Conservation (phyloP, 2,329 filamentous ascomycete genomes). For the Fusarium sambucinum region DNA sequence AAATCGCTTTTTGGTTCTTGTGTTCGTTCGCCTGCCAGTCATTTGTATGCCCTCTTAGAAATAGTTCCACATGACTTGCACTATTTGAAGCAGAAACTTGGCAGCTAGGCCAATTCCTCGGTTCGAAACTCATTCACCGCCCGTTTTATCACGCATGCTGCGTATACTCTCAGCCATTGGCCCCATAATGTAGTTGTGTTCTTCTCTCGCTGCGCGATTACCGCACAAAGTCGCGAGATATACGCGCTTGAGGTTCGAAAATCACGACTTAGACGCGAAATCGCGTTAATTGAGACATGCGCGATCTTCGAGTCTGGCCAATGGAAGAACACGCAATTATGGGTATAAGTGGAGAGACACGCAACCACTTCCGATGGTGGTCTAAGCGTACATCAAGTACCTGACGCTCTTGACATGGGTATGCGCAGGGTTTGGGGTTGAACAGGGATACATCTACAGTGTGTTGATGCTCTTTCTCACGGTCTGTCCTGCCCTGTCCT, state of each 20-base stretch:
- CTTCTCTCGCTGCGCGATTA: conserved; percentile 25
- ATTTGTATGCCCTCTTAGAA: conserved; percentile 3
- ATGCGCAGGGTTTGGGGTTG: not conserved
- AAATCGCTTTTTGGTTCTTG: not conserved
- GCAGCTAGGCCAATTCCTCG: conserved; percentile 1
- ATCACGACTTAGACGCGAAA: conserved; percentile 28
- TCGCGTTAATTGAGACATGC: conserved; percentile 38
- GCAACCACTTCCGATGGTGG: conserved; percentile 46
- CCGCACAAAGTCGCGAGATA: conserved; percentile 27
- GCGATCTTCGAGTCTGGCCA: conserved; percentile 16
- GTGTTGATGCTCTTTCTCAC: not conserved
- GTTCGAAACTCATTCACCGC: conserved; percentile 19
- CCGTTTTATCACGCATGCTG: conserved; percentile 19
- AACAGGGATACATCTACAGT: conserved; percentile 21
- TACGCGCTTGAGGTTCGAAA: conserved; percentile 26
- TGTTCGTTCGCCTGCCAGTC: not conserved
- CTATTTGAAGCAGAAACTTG: conserved; percentile 1
- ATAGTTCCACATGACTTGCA: not conserved
- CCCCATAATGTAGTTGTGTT: conserved; percentile 13
- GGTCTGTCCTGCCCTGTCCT: not conserved
- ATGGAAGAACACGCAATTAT: conserved; percentile 22
- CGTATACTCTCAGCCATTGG: conserved; percentile 25
- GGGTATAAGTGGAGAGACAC: conserved; percentile 30
- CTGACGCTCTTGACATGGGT: conserved; percentile 21
- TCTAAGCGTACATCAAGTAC: conserved; percentile 42